Base-by-base conservation (phyloP, 805 yeast species). In the Candida vaughaniae region DNA sequence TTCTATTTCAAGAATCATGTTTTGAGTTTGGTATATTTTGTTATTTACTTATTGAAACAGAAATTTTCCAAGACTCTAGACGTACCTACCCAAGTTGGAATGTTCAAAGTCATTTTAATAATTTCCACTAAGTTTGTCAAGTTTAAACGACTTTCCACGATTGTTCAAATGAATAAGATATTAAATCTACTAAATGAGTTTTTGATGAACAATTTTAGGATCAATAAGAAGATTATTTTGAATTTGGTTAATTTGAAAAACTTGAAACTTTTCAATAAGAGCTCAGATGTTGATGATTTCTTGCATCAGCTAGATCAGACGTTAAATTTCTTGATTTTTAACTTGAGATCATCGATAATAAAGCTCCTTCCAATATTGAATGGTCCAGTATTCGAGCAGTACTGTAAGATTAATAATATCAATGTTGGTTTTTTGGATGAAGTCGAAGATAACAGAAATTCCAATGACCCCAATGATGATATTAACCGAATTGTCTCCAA, bases 321-420 rank as follows among this genome's bases (percentile, higher is more conserved):
- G 4, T 49, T 69, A 20, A 36, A 47, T 18, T 55, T 63, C 18
- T 42, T 66, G 26, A 52, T 51, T 16, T 45, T 60, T 35, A 60
- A 62, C 40, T 35, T 62, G 20, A 56, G 43, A 35, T 34, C 42
- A n/a, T 58, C 64, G 3, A 56, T 64, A 11, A 34, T 48, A 6
- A 53, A 53, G 15, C 43, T 66, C 6, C 36, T 68, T 2, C 66
- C 70, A 0, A 40, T 46, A 17, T 39, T 63, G 22, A 65, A 68
- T 41, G 73, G 74, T 1, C 59, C 56, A 1, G 44, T 58, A 7
- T 49, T 69, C 18, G 71, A 69, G 39, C 61, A 64, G 42, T 68
- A 66, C 39, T 65, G 71, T 38, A 47, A 48, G 16, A 57, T 67
- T n/a, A 66, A 69, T 40, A 55, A 59, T 27, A 53, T 68, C 10